Evolutionary conservation across 2,329 filamentous ascomycete species (phyloP).

Genomic region (Cordyceps fumosorosea): DNA sequence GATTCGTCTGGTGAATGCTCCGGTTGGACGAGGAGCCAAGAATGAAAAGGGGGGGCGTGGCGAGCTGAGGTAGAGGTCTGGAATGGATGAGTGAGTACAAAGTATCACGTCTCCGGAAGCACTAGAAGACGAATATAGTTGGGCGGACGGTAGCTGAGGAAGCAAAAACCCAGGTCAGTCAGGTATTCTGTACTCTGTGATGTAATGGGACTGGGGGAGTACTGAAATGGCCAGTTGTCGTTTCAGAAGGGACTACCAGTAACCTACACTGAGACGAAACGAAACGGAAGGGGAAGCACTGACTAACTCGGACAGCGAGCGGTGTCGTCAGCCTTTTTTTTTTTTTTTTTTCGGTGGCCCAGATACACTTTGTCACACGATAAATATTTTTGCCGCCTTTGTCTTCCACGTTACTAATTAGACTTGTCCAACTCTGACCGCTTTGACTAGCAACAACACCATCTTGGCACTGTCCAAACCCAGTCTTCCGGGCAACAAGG

Average conservation of each 20-base stretch:
- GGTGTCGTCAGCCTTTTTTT: not conserved
- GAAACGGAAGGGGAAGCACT: not conserved
- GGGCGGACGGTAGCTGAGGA: not conserved
- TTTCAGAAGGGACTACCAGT: not conserved
- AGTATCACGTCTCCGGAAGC: not conserved
- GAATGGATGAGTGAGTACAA: not conserved
- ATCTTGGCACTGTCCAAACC: not conserved
- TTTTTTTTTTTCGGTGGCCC: too few species aligned
- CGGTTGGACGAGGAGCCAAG: conserved; percentile 1
- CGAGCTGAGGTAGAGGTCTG: not conserved
- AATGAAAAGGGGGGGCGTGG: not conserved
- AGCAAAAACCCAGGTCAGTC: not conserved
- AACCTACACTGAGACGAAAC: too few species aligned
- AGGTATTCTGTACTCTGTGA: too few species aligned
- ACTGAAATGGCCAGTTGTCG: too few species aligned
- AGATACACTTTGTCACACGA: too few species aligned
- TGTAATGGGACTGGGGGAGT: too few species aligned
- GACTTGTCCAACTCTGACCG: not conserved
- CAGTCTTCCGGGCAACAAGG: not conserved
- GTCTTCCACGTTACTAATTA: too few species aligned
- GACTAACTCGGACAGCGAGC: too few species aligned
- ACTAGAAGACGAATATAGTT: not conserved
- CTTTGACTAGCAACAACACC: too few species aligned
- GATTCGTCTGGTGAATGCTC: conserved; percentile 8
- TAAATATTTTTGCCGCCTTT: too few species aligned